Conservation (phyloP, 768 basidiomycete genomes). For the Tylopilus intermedius region DNA sequence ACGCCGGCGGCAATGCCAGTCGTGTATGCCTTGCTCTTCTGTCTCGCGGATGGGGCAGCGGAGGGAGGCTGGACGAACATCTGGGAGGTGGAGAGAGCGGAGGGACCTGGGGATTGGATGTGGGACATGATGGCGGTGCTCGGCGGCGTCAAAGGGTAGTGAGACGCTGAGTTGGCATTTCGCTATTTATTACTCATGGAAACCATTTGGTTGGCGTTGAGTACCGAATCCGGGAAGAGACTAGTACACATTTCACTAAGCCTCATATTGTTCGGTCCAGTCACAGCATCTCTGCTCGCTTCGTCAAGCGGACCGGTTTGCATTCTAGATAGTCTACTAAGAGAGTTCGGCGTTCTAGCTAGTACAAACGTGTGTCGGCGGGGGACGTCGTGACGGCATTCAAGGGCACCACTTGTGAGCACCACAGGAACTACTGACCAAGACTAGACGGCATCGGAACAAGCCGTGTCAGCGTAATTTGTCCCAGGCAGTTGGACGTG, state of each 20-base stretch:
- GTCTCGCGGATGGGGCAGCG: slow-evolving; percentile 34
- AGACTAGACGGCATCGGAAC: background rate
- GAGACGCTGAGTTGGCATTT: slow-evolving; percentile 27
- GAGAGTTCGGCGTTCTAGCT: background rate
- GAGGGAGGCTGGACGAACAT: slow-evolving; percentile 30
- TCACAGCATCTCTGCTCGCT: slow-evolving; percentile 1
- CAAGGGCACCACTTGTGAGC: background rate
- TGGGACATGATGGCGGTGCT: slow-evolving; percentile 60
- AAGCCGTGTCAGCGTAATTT: slow-evolving; percentile 1
- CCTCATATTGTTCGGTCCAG: too few relatives aligned
- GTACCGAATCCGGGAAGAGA: slow-evolving; percentile 16
- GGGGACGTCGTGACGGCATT: slow-evolving; percentile 21
- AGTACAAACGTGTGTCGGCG: background rate
- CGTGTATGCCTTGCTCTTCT: slow-evolving; percentile 45
- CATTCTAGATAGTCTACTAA: background rate
- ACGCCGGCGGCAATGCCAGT: slow-evolving; percentile 72
- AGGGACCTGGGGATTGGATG: slow-evolving; percentile 53
- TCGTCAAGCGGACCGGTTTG: slow-evolving; percentile 12
- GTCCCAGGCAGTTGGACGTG: slow-evolving; percentile 1
- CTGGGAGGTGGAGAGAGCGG: slow-evolving; percentile 37
- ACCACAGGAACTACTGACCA: slow-evolving; percentile 21
- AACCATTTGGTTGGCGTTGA: slow-evolving; percentile 25
- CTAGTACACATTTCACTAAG: background rate
- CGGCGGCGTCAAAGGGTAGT: slow-evolving; percentile 30
- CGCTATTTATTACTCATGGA: slow-evolving; percentile 28